phyloP scores from a whole-genome alignment of 306 rosid genomes.

The Neltuma alba region DNA sequence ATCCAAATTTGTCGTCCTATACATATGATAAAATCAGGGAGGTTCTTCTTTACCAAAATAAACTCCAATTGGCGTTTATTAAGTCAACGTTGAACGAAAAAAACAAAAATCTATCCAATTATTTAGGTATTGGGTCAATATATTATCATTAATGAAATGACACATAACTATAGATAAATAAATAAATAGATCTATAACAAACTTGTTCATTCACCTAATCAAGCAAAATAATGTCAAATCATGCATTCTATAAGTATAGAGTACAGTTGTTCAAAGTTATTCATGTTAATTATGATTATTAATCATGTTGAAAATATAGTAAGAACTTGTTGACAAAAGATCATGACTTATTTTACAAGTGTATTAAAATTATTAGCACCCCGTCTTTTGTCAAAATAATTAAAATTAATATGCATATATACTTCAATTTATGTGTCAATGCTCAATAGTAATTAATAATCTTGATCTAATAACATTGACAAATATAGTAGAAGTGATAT shows the following conservation, averaged over 20 bases:
- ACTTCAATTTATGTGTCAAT: too few species aligned
- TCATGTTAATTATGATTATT: not conserved
- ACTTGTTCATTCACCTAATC: not conserved
- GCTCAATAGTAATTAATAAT: too few species aligned
- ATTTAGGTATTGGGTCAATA: not conserved
- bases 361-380: not conserved
- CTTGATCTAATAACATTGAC: too few species aligned
- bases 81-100: not conserved
- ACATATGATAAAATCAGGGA: not conserved
- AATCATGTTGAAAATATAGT: not conserved
- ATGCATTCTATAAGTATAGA: not conserved
- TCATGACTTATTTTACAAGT: not conserved
- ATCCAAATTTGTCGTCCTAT: not conserved
- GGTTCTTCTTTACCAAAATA: not conserved
- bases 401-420: not conserved
- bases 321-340: not conserved
- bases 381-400: not conserved
- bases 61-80: not conserved
- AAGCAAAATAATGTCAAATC: constrained; percentile 12
- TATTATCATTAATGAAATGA: not conserved
- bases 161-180: not conserved
- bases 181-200: not conserved
- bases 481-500: too few species aligned
- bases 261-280: constrained; percentile 6
- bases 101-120: not conserved